Evolutionary conservation across 352 stramenopile species (phyloP).

Genomic region (Pythium oligandrum): DNA sequence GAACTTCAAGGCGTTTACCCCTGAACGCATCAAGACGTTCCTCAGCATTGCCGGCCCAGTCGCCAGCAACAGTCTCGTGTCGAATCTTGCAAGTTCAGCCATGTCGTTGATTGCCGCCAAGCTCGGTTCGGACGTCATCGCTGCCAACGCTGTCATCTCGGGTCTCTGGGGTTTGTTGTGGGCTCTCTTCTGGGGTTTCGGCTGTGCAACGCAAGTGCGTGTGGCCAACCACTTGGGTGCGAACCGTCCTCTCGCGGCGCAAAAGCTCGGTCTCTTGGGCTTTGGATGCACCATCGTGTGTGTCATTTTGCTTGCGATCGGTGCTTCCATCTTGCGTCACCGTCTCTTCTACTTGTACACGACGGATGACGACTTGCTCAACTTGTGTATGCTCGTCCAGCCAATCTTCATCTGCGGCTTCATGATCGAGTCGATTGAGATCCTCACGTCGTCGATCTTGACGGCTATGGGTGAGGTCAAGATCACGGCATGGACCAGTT

Average conservation of each 20-base stretch:
- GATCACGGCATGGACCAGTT: conserved; percentile 36
- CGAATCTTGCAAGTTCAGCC: conserved; percentile 71
- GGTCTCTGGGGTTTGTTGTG: conserved; percentile 63
- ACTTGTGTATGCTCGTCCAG: conserved; percentile 40
- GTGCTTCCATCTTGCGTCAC: conserved; percentile 27
- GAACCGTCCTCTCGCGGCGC: conserved; percentile 57
- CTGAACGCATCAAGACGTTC: conserved; percentile 59
- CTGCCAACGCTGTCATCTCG: conserved; percentile 70
- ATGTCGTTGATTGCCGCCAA: conserved; percentile 67
- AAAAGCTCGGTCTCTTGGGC: conserved; percentile 55
- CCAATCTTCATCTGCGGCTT: conserved; percentile 45
- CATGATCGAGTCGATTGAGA: conserved; percentile 49
- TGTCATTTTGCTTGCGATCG: conserved; percentile 39
- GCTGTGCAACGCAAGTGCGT: conserved; percentile 70
- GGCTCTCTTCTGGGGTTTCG: conserved; percentile 79
- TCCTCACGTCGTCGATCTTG: conserved; percentile 36
- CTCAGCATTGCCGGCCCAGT: conserved; percentile 58
- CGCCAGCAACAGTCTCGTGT: conserved; percentile 65
- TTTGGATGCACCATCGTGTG: conserved; percentile 54
- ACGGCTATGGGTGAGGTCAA: conserved; percentile 52
- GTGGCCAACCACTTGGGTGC: conserved; percentile 76
- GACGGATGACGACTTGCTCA: conserved; percentile 39
- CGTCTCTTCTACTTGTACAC: conserved; percentile 46
- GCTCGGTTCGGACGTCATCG: conserved; percentile 72
- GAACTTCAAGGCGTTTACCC: conserved; percentile 49